These are phyloP conservation scores for Penicillium roqueforti DNA, from an alignment of 495 filamentous ascomycete genomes.

Conservation along the genomic window DNA sequence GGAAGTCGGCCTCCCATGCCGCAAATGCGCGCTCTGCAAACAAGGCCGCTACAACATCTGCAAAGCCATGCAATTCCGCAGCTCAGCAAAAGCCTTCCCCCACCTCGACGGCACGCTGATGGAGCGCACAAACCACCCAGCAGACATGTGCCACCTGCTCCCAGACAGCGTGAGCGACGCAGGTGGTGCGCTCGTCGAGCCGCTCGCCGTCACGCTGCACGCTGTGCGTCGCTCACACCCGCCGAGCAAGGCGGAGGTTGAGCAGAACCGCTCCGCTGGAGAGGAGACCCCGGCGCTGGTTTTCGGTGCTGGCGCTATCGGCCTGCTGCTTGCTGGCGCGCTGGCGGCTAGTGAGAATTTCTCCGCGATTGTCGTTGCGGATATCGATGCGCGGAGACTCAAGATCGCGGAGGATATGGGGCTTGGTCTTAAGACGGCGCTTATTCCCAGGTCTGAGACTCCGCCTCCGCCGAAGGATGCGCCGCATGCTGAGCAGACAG, in stretches of 20 bases:
- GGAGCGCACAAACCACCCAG: slow-evolving; percentile 72
- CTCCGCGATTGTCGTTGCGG: slow-evolving; percentile 71
- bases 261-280: slow-evolving; percentile 15
- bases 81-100: slow-evolving; percentile 71
- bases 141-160: slow-evolving; percentile 50
- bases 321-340: slow-evolving; percentile 62
- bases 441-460: slow-evolving; percentile 51
- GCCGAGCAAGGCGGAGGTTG: slow-evolving; percentile 31
- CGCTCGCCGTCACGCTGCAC: slow-evolving; percentile 75
- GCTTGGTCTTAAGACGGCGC: slow-evolving; percentile 59
- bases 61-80: slow-evolving; percentile 69
- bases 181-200: slow-evolving; percentile 73
- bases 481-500: slow-evolving; percentile 39
- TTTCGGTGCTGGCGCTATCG: slow-evolving; percentile 78
- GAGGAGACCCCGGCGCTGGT: slow-evolving; percentile 58
- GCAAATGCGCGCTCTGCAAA: slow-evolving; percentile 59
- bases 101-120: slow-evolving; percentile 83
- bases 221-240: slow-evolving; percentile 60
- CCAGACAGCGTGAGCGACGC: slow-evolving; percentile 59
- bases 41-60: slow-evolving; percentile 83
- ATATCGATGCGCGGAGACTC: slow-evolving; percentile 70
- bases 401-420: slow-evolving; percentile 66
- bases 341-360: slow-evolving; percentile 61
- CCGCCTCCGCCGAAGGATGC: slow-evolving; percentile 35
- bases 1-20: slow-evolving; percentile 80